Base-by-base conservation (phyloP, 768 basidiomycete species). In the Termitomyces sp. region DNA sequence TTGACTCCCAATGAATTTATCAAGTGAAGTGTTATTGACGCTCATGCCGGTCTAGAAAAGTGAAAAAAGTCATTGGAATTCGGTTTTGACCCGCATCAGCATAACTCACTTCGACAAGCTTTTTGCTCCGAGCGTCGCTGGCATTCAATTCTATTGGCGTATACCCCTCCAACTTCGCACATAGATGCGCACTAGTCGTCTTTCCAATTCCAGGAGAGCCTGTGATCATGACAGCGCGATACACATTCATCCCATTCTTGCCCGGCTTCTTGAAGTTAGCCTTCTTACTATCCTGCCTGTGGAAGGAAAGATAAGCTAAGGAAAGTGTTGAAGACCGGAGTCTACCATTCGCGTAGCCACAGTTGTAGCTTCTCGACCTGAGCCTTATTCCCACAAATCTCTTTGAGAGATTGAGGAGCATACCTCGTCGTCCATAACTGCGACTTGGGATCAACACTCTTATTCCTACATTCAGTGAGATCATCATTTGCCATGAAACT, bases 141-240 rank as follows among this genome's bases (percentile, higher is more conserved):
- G 97, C 97, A 64, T 99, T 99, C 54, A 98, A 76, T 66, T 99
- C 97, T 54, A 99, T 91, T 1, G 95, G 89, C 2, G 87, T 91
- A 61, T 88, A 97, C 0, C 95, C 96, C 27, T 82, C 91, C n/a
- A 91, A 70, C 64, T 90, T 89, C 2, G 95, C 95, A 61, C 89
- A 88, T 27, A 99, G 66, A 70, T 99, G 97, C 2, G 96, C 97
- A 56, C 89, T 88, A 1, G 94, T 97, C 3, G 97, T 99, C 75
- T 98, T 99, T 22, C 96, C 97, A 49, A 98, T 97, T 7, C 97
- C 97, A 15, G 97, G 97, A 1, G 95, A 84, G 0, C 97, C 97
- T 1, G 91, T 91, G 57, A 98, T 87, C 60, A 99, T 73, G 1
- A 98, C 80, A 5, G 93, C 94, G 22, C 94, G 86, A 69, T 79